Evolutionary conservation across 176 grass and related monocot genomes (phyloP), one percentile per base, ranked within the genome.

Genomic region (Zizania latifolia): DNA sequence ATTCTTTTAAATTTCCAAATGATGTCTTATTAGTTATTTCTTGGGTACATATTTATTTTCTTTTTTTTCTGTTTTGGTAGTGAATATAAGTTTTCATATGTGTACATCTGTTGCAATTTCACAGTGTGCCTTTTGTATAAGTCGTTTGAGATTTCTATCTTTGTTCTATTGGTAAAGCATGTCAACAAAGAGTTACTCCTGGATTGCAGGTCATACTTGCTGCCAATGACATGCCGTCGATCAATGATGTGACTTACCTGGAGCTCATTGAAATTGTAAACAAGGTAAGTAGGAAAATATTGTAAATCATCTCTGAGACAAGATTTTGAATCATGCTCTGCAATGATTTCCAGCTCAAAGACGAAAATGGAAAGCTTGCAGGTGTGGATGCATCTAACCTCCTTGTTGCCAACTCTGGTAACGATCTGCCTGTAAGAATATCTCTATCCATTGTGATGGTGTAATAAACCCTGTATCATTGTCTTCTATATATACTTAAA

Each of bases 171-270:
- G 61, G 6, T 76, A 64, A 77, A 70, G 56, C 71, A 69, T 64
- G 55, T 68, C 33, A 74, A 33, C 57, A 63, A 62, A 46, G 43
- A 65, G 9, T 3, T 63, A 65, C 40, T 26, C 41, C 79, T 62
- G 33, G n/a, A 58, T 92, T 62, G 3, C 78, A 99, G 91, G 91
- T 94, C 71, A 81, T 99, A 92, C 92, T 99, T 84, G 89, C 95
- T 76, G 91, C 91, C 36, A 94, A 99, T 64, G 95, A 99, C 64
- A 86, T 92, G 91, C 91, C 91, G 76, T 99, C 95, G 10, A 99
- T 94, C 68, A 99, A 92, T 80, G 95, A 94, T 62, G 53, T 99
- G n/a, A 94, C 91, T 4, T 99, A 94, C 69, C 84, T 80, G 70
- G 95, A 99, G 74, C 78, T 99, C 10, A 24, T 88, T 48, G 95